Evolutionary conservation across 805 yeast species (phyloP), one percentile per base, ranked within the genome.

Genomic region (Cyberlindnera lachancei): DNA sequence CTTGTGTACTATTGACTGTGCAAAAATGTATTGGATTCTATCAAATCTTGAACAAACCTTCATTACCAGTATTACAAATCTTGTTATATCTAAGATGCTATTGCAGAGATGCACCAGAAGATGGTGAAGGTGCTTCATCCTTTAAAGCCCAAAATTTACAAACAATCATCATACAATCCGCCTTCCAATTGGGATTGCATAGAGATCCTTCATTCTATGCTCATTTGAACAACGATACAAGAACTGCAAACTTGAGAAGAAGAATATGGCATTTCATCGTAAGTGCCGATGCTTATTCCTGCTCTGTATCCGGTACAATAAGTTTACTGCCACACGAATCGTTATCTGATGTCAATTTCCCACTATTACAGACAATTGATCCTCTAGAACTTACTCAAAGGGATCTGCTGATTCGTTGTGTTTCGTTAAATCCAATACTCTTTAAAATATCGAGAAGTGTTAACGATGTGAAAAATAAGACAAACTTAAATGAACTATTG

Each of bases 91-190:
- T 63, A 12, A 53, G 65, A 36, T 38, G 58, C 6, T 69, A 69
- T 37, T 60, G 45, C 37, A 56, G 44, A 33, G 55, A 55, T 38
- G 55, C 71, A 0, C 76, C 77, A 0, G 72, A 66, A 38, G 64
- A 60, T 37, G 66, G 67, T 14, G 68, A 64, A 38, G 70, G 66
- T 11, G 48, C 57, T 1, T 64, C 62, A 14, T 55, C 59, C 7
- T 49, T 57, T 10, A 67, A 62, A 25, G 45, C 62, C 0, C 68
- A 59, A 27, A 52, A 54, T 4, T 50, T 58, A 14, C 51, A 55
- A 9, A 64, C 63, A 0, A 43, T 64, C 25, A 46, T 62, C 5
- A 37, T 60, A 5, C 73, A 68, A 34, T 61, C 64, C 56, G 70
- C 71, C 0, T 38, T 60, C 14, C 48, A 61, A 4, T 42, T 69